phyloP scores from a whole-genome alignment of 345 rosid species.

The Hevea brasiliensis region DNA sequence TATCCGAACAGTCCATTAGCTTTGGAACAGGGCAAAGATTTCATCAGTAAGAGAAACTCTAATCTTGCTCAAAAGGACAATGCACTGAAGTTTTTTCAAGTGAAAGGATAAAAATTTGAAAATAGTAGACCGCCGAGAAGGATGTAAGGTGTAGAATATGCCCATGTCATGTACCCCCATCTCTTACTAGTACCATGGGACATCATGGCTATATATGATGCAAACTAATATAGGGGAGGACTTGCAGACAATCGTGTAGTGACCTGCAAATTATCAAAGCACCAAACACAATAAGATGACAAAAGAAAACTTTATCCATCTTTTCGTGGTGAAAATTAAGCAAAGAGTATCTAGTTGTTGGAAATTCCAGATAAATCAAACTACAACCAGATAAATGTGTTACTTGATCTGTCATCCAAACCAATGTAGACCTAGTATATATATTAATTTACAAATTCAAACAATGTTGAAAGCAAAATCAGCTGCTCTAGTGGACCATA shows the following conservation, averaged over 20 bases:
- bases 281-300: slow-evolving; percentile 2
- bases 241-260: slow-evolving; percentile 87
- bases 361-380: too few relatives aligned
- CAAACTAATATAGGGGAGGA: slow-evolving; percentile 88
- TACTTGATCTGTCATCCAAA: not conserved
- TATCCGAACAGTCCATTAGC: not conserved
- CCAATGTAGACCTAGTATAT: not conserved
- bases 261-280: slow-evolving; percentile 51
- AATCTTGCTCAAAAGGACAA: not conserved
- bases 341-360: too few relatives aligned
- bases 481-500: not conserved
- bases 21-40: not conserved
- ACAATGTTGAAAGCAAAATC: not conserved
- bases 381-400: not conserved
- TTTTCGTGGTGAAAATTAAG: not conserved
- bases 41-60: not conserved
- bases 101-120: slow-evolving; percentile 91
- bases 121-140: slow-evolving; percentile 83
- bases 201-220: slow-evolving; percentile 47
- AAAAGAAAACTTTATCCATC: not conserved
- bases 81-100: slow-evolving; percentile 33
- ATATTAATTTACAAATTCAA: not conserved
- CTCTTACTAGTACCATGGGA: slow-evolving; percentile 35
- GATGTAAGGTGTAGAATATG: slow-evolving; percentile 66
- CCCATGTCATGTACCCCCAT: slow-evolving; percentile 72